Evolutionary conservation across 2,329 filamentous ascomycete species (phyloP), one percentile per base, ranked within the genome.

Genomic region (Pestalotiopsis sp.): DNA sequence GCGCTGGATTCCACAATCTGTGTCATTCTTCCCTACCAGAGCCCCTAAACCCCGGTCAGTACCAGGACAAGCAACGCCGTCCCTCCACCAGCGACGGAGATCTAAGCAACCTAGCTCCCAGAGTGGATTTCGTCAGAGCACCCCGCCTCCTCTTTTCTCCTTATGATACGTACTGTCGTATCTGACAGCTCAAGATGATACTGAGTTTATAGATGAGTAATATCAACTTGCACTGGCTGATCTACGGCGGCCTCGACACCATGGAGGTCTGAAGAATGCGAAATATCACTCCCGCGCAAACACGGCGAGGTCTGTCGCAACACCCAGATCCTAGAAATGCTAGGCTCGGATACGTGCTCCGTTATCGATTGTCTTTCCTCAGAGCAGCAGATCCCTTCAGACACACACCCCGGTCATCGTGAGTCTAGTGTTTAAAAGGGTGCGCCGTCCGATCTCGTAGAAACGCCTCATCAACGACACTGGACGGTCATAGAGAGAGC

Each of bases 31-130:
- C 62, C 17, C 24, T 24, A 40, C 30, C 17, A 22, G 20, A 65
- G 62, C 39, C 14, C 48, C 39, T 44, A 44, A 20, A 35, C 48
- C 48, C 30, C 30, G 59, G 26, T 38, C 59, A 11, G 13, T 44
- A 64, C 22, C 22, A 39, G n/a, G 48, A 39, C 62, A 11, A 55
- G 22, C 35, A 26, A 44, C 14, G 30, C 22, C 39, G 22, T 10
- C 30, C 61, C 39, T 55, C 62, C 48, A 65, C 62, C 48, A 38
- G 13, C 22, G 22, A 48, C 60, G 60, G 60, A 63, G 39, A 22
- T 63, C 60, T 52, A 63, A 20, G n/a, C 60, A 39, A 44, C 48
- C 62, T 65, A 65, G 62, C 48, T 48, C 56, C 40, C 20, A 65
- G 26, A 63, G 60, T 63, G 60, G 60, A 48, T 61, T 61, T 61